Conservation (phyloP, 164 flowering plant species). For the Aristolochia contorta region DNA sequence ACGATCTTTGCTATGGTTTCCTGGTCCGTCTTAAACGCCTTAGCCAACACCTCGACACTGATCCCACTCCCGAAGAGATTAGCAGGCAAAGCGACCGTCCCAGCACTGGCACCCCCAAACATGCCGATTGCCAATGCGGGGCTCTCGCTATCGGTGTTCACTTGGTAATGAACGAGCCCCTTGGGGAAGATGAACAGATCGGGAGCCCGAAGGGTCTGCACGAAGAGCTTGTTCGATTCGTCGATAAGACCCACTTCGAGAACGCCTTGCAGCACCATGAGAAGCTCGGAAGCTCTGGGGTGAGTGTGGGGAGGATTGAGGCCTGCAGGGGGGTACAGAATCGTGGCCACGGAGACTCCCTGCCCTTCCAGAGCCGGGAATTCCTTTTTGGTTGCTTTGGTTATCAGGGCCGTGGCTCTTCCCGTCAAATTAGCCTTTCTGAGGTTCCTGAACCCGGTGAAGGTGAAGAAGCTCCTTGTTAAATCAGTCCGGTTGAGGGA, state of each 20-base stretch:
- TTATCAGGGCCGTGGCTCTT: neutral
- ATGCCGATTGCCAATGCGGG: slow-evolving; percentile 14
- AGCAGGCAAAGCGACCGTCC: slow-evolving; percentile 11
- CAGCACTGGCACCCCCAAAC: slow-evolving; percentile 18
- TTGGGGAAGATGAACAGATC: slow-evolving; percentile 18
- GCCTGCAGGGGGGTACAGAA: slow-evolving; percentile 10
- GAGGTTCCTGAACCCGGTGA: slow-evolving; percentile 7
- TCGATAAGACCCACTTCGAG: slow-evolving; percentile 10
- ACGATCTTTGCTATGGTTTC: slow-evolving; percentile 6
- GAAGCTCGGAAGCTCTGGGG: slow-evolving; percentile 17
- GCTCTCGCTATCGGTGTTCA: neutral
- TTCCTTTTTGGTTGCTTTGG: slow-evolving; percentile 11
- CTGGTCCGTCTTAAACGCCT: slow-evolving; percentile 6
- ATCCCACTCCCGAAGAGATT: slow-evolving; percentile 13
- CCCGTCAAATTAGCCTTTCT: slow-evolving; percentile 4
- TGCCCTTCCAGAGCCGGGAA: slow-evolving; percentile 21
- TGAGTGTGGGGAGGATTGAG: slow-evolving; percentile 18
- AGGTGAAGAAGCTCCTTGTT: slow-evolving; percentile 9
- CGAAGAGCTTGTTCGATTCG: slow-evolving; percentile 9
- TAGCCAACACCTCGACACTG: slow-evolving; percentile 9
- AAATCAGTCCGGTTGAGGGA: slow-evolving; percentile 1
- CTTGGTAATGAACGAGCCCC: slow-evolving; percentile 20
- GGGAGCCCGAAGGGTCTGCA: slow-evolving; percentile 8
- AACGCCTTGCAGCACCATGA: slow-evolving; percentile 10
- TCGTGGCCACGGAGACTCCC: slow-evolving; percentile 12